Base-by-base conservation (phyloP, 768 basidiomycete species). In the Tricholoma terreum region DNA sequence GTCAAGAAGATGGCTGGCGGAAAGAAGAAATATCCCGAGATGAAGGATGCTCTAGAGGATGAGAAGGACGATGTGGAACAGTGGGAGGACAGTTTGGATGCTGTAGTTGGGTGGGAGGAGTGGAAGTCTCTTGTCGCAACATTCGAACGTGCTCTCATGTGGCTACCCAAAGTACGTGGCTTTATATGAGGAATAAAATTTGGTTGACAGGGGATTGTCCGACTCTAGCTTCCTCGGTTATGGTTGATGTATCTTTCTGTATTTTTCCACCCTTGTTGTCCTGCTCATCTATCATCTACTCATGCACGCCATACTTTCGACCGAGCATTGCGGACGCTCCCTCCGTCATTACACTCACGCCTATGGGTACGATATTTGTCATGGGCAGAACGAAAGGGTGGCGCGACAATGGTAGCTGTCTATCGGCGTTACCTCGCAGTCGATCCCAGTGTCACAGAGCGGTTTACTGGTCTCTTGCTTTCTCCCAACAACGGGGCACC, bases 301-400 rank as follows among this genome's bases (percentile, higher is more conserved):
- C 96, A 98, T 73, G 95, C 94, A 15, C 85, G 97, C 19, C 83
- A 88, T 59, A 97, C 95, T 1, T 98, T 90, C 69, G 97, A 99
- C 74, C 86, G 97, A 38, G 92, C 95, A 2, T 73, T 99, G 27
- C 90, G 96, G 52, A 94, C 95, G 1, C 82, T 99, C 7, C 90
- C 94, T 12, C 94, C 95, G 2, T 94, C 93, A 48, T 77, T 98
- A 19, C 97, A 99, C 67, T 83, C 82, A 4, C 87, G 94, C 34
- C 83, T 98, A 61, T 99, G 97, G 97, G 83, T 88, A 11, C 83
- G 90, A 55, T 98, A 98, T 73, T 82, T 99, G 15, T 77, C 90
- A 12, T 98, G 94, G 92, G 90, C 94, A 4, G 94, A 97, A 75
- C 69, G 76, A 14, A 86, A 81, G 69, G 91, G 92, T 50, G 91